Evolutionary conservation across 495 filamentous ascomycete genomes (phyloP), one percentile per base, ranked within the genome.

Genomic region (Podospora pseudocomata): DNA sequence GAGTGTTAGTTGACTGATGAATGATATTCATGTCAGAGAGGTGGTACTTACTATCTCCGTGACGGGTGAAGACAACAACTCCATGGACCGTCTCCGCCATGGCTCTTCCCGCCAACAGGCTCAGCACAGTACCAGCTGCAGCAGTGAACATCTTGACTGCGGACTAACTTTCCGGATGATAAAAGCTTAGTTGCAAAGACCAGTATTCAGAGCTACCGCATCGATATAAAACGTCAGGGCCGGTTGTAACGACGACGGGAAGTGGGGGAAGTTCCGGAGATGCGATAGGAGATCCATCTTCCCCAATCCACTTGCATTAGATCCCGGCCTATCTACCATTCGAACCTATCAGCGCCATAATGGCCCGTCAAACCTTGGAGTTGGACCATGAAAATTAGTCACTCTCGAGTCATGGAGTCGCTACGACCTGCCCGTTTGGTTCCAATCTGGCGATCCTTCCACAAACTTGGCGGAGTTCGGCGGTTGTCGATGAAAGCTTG

Each of bases 81-180:
- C 71, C 71, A 53, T 71, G 65, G 32, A 73, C 39, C 0, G 71
- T 74, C 58, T 74, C 68, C 15, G 68, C 72, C 18, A 62, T 63
- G 18, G 67, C 67, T 49, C 39, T 49, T 18, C 39, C 39, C 7
- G 9, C 39, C 39, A 49, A 3, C 39, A 49, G 2, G 15, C 39
- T 16, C 39, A 49, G 13, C 39, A 49, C 13, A 49, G 39, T 49
- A 16, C 5, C 39, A 49, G 9, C 39, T 49, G 39, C 13, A 3
- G 39, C 15, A 49, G 9, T 49, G 15, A 49, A 49, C 39, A 49
- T 49, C 39, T 49, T 49, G 7, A 49, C 9, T 16, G 30, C 15
- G 39, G 2, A 49, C 15, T 18, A 49, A 16, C 6, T 49, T 49
- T 49, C 15, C 2, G 0, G 39, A 49, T 49, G 39, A 49, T 49